Conservation (phyloP, 805 yeast species). For the Kodamaea restingae region DNA sequence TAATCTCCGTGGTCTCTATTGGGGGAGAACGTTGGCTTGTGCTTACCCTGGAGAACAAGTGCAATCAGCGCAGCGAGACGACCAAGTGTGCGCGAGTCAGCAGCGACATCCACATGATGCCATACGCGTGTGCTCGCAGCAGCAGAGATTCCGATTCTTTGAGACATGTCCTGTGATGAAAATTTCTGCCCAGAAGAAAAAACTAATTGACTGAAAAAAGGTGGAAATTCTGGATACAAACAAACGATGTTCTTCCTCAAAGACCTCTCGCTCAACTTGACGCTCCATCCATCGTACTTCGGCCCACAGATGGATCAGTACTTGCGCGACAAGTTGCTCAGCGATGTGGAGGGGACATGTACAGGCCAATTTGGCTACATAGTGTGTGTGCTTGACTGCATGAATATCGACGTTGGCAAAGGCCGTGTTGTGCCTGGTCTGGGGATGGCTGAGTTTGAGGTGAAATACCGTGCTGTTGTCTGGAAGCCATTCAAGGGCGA, state of each 20-base stretch:
- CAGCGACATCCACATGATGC: constrained; percentile 93
- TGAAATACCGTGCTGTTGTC: constrained; percentile 92
- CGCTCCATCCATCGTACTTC: constrained; percentile 94
- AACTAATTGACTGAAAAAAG: background rate
- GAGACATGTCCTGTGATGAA: constrained; percentile 34
- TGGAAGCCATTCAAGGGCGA: constrained; percentile 99
- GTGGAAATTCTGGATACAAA: constrained; percentile 1
- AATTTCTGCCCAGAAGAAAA: constrained; percentile 1
- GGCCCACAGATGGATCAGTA: constrained; percentile 98
- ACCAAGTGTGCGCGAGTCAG: constrained; percentile 83
- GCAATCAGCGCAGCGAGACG: constrained; percentile 90
- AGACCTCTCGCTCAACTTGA: constrained; percentile 85
- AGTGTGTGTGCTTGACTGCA: constrained; percentile 91
- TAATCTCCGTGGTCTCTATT: constrained; percentile 89
- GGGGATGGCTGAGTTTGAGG: constrained; percentile 95
- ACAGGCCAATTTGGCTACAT: constrained; percentile 98
- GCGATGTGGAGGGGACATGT: constrained; percentile 97
- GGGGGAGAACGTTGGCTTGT: constrained; percentile 81
- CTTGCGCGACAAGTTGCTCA: constrained; percentile 80
- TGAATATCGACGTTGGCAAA: constrained; percentile 90
- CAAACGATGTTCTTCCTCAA: constrained; percentile 49
- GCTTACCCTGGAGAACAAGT: constrained; percentile 88
- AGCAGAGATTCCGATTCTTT: constrained; percentile 52
- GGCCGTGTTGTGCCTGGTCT: constrained; percentile 87
- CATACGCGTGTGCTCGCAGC: constrained; percentile 80